Base-by-base conservation (phyloP, 2,329 filamentous ascomycete species). In the Penicillium sp. region DNA sequence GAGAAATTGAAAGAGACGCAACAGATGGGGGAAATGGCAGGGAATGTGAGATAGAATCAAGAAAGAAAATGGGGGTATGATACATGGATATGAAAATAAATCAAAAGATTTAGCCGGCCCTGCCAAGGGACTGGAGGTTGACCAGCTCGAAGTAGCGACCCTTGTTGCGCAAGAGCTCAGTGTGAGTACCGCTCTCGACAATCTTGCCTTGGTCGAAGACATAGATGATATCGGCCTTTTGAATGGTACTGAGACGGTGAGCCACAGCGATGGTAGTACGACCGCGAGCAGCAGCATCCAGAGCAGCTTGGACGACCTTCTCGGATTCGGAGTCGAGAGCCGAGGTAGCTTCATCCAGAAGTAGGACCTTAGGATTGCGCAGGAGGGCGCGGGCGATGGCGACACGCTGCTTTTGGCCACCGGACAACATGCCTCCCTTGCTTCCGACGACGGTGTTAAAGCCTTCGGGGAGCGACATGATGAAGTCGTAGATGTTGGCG, bases 261-360 rank as follows among this genome's bases (percentile, higher is more conserved):
- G 94, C 94, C 1, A 99, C 93, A 1, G 93, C 92, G 59, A 99
- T 94, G 0, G 93, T 97, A 7, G 91, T 96, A 49, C 91, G 83
- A 42, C 87, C 91, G 78, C 89, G 88, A 21, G 90, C 87, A 2
- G 91, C 91, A 59, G 86, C 85, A 72, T 97, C 91, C 4, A 96
- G 77, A 0, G 89, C 89, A 2, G 83, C 86, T 4, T 90, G 91
- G 7, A 79, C 77, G 38, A 81, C 74, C 68, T 81, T 77, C 67
- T 81, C 74, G 37, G 77, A 76, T 66, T 80, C 74, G 0, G 74
- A 78, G 62, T 79, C 77, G 6, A 80, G 72, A 3, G 81, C 81
- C 9, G 75, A 79, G 3, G 81, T 84, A 2, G 90, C 90, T 77
- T 94, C 90, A 65, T 94, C 90, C 0, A 95, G 82, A 0, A 94